These are phyloP conservation scores for Trichomonascus vanleenenianus DNA, from an alignment of 805 yeast genomes.

Conservation along the genomic window DNA sequence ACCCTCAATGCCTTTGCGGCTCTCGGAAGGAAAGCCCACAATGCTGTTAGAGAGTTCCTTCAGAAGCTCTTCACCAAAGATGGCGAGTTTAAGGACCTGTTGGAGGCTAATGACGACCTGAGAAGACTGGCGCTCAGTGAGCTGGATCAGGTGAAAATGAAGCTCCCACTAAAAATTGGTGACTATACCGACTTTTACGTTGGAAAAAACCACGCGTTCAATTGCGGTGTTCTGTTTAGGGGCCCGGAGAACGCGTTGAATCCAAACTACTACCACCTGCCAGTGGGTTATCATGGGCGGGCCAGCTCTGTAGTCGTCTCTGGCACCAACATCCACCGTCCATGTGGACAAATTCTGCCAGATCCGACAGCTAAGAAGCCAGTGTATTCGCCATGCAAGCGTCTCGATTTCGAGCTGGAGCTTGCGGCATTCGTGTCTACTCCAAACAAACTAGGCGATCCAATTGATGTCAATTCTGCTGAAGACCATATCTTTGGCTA, in stretches of 20 bases:
- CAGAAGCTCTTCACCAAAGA: conserved; percentile 11
- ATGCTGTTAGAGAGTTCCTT: conserved; percentile 10
- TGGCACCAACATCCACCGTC: conserved; percentile 19
- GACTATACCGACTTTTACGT: conserved; percentile 24
- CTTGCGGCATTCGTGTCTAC: conserved; percentile 18
- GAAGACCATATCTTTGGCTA: conserved; percentile 20
- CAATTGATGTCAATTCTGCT: conserved; percentile 16
- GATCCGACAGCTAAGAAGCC: conserved; percentile 8
- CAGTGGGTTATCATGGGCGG: conserved; percentile 24
- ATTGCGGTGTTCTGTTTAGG: conserved; percentile 20
- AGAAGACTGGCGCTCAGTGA: conserved; percentile 6
- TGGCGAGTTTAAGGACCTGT: conserved; percentile 13
- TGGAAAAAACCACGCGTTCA: conserved; percentile 20
- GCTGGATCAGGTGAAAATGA: not conserved
- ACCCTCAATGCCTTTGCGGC: conserved; percentile 18
- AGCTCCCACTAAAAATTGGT: conserved; percentile 19
- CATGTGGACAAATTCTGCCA: conserved; percentile 20
- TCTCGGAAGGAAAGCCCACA: conserved; percentile 13
- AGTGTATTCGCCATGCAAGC: conserved; percentile 6
- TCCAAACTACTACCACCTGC: conserved; percentile 21
- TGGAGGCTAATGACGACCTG: conserved; percentile 12
- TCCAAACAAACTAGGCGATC: conserved; percentile 16
- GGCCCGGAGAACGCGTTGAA: conserved; percentile 20
- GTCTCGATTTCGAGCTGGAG: conserved; percentile 22
- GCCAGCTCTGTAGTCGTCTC: conserved; percentile 22